phyloP scores from a whole-genome alignment of 768 basidiomycete species.

The Mycena crocata region DNA sequence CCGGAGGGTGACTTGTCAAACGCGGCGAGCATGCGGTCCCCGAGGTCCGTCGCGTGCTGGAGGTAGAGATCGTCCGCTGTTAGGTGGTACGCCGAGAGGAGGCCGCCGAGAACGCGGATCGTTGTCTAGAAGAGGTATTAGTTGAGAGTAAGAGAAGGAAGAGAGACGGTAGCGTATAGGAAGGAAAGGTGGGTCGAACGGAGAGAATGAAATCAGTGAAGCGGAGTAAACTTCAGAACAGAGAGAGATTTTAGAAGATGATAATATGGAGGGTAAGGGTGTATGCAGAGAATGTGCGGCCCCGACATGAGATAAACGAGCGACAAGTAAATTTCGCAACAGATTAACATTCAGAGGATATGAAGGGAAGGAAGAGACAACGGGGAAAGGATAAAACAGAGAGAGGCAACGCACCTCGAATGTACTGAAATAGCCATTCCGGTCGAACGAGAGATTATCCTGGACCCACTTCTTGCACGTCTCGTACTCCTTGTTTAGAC shows the following conservation, averaged over 20 bases:
- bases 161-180: not conserved
- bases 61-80: slow-evolving; percentile 68
- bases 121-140: slow-evolving; percentile 72
- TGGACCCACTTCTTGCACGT: slow-evolving; percentile 83
- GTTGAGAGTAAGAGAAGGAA: too few relatives aligned
- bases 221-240: too few relatives aligned
- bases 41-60: slow-evolving; percentile 72
- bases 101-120: slow-evolving; percentile 79
- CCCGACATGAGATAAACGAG: too few relatives aligned
- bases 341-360: too few relatives aligned
- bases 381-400: not conserved
- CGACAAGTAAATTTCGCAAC: too few relatives aligned
- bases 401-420: slow-evolving; percentile 79
- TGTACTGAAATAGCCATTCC: slow-evolving; percentile 82
- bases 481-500: slow-evolving; percentile 78
- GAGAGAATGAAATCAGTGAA: too few relatives aligned
- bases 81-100: slow-evolving; percentile 75
- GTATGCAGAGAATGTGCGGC: too few relatives aligned
- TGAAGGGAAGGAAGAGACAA: too few relatives aligned
- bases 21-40: slow-evolving; percentile 69
- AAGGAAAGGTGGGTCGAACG: not conserved
- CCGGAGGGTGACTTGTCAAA: slow-evolving; percentile 79
- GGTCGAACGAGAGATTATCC: slow-evolving; percentile 76
- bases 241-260: too few relatives aligned
- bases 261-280: too few relatives aligned